Evolutionary conservation across 164 flowering plant genomes (phyloP).

Genomic region (Stephania yunnanensis): DNA sequence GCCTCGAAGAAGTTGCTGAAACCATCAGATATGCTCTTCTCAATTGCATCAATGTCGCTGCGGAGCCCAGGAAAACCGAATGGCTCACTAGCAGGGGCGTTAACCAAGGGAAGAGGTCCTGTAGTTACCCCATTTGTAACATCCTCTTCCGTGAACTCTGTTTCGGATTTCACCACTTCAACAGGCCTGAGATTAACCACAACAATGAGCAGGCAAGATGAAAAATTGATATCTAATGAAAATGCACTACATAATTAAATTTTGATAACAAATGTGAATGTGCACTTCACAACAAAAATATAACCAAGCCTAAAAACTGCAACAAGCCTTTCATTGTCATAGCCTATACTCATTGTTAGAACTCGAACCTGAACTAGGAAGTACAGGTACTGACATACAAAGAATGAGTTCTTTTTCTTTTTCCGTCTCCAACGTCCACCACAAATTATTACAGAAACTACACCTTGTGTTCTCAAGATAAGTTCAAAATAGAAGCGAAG

Average conservation of each 20-base stretch:
- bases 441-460: too few species aligned
- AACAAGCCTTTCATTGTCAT: neutral
- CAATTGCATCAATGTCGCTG: slow-evolving; percentile 64
- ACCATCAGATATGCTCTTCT: slow-evolving; percentile 45
- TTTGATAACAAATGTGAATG: neutral
- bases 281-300: too few species aligned
- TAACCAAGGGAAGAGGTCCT: slow-evolving; percentile 24
- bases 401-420: too few species aligned
- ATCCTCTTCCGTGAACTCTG: slow-evolving; percentile 85
- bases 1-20: slow-evolving; percentile 60
- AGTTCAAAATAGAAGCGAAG: too few species aligned
- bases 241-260: neutral
- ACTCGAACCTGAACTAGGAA: neutral
- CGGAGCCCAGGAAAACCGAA: slow-evolving; percentile 74
- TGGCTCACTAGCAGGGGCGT: slow-evolving; percentile 26
- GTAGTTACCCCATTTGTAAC: slow-evolving; percentile 48
- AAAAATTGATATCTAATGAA: neutral
- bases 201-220: neutral
- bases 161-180: slow-evolving; percentile 73
- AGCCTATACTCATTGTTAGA: neutral
- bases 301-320: neutral
- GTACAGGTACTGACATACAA: too few species aligned
- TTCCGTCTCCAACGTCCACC: too few species aligned
- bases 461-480: too few species aligned
- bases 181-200: slow-evolving; percentile 39